Base-by-base conservation (phyloP, 2,329 filamentous ascomycete species). In the Pseudogymnoascus pannorum region DNA sequence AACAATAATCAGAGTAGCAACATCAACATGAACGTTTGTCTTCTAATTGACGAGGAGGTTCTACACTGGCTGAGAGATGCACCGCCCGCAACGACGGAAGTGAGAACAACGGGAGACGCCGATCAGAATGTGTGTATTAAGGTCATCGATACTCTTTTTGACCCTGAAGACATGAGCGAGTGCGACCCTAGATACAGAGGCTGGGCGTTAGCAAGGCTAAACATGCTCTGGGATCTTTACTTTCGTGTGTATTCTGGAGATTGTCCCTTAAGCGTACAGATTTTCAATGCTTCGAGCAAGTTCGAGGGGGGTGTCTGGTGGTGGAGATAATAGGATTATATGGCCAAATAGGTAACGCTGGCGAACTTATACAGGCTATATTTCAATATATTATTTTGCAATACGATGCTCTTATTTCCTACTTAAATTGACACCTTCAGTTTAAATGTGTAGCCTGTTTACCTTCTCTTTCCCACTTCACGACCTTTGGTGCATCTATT, bases 61-160 rank as follows among this genome's bases (percentile, higher is more conserved):
- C n/a, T n/a, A n/a, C n/a, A n/a, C n/a, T n/a, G n/a, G n/a, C n/a
- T 59, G 3, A 59, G 26, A 35, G 57, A 59, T 59, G 57, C 57
- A 35, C 24, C 26, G n/a, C 16, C 36, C 14, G 29, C 57, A 14
- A 29, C 36, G 31, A 29, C 57, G 9, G 22, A 36, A 59, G 57
- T 59, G 31, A n/a, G 31, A 36, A 36, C 33, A 36, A 36, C 33
- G 33, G 33, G 14, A 36, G 3, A n/a, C 33, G 33, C 33, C 33
- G 57, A 59, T 59, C 31, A 29, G 20, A 35, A 59, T 38, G 14
- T 59, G 57, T 59, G 57, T 29, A 36, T 59, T 33, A 59, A 59
- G 26, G 57, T 59, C n/a, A 35, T 59, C 14, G 57, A 59, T 59
- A 35, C 29, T 38, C 29, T 35, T 59, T 59, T 59, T 59, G 57